These are phyloP conservation scores for Torrubiellomyces zombiae DNA, from an alignment of 2,329 filamentous ascomycete species.

Conservation along the genomic window DNA sequence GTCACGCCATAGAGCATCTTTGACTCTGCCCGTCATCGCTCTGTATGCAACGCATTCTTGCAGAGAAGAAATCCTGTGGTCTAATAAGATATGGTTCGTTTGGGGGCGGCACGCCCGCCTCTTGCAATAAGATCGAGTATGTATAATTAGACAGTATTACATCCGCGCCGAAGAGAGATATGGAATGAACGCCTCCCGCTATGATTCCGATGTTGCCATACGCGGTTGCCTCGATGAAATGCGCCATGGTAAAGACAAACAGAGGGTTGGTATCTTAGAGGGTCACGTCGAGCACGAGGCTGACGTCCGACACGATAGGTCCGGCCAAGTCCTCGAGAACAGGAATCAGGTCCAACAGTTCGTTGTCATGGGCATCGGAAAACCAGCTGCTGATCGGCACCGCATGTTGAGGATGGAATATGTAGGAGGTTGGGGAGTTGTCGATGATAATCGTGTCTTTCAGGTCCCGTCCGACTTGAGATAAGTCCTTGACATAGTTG, in stretches of 20 bases:
- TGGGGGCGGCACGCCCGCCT: too few relatives aligned
- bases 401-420: constrained; percentile 97
- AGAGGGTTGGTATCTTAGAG: constrained; percentile 32
- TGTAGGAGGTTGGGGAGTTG: constrained; percentile 97
- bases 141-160: constrained; percentile 36
- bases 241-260: constrained; percentile 9
- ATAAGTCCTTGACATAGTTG: constrained; percentile 98
- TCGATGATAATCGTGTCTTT: constrained; percentile 99
- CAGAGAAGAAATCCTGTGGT: constrained; percentile 1
- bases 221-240: constrained; percentile 15
- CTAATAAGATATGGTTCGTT: constrained; percentile 3
- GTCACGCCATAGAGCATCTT: too few relatives aligned
- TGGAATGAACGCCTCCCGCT: constrained; percentile 39
- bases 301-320: constrained; percentile 82
- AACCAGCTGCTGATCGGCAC: constrained; percentile 99
- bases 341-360: constrained; percentile 90
- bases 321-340: constrained; percentile 94
- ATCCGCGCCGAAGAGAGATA: constrained; percentile 31
- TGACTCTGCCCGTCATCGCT: too few relatives aligned
- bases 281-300: constrained; percentile 87
- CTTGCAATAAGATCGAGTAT: constrained; percentile 15
- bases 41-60: too few relatives aligned
- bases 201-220: constrained; percentile 26
- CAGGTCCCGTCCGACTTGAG: constrained; percentile 86
- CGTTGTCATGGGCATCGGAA: constrained; percentile 97